Percentiles rank a stretch among this genome's conserved stretches.
Conservation (phyloP, 441 rosid genomes). For the Erodium moschatum region DNA sequence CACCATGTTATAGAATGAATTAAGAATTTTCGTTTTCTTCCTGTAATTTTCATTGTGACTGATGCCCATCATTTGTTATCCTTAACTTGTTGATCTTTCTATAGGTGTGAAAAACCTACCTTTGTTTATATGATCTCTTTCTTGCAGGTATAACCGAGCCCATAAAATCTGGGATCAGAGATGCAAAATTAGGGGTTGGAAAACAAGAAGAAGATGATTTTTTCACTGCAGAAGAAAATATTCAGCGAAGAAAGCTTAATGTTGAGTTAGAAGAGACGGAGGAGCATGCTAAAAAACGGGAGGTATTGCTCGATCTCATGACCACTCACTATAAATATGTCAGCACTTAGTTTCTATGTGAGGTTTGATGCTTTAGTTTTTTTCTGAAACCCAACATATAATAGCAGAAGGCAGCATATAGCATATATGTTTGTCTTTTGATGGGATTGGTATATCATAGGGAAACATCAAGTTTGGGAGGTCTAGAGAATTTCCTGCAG, state of each 20-base stretch:
- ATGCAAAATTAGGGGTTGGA: constrained; percentile 26
- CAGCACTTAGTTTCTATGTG: constrained; percentile 7
- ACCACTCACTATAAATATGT: background rate
- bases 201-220: constrained; percentile 46
- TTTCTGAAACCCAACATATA: constrained; percentile 28
- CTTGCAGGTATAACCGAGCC: constrained; percentile 24
- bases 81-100: background rate
- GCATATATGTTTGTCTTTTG: constrained; percentile 56
- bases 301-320: constrained; percentile 41
- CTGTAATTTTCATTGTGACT: background rate
- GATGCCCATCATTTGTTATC: no score
- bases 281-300: constrained; percentile 79
- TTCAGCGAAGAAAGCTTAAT: constrained; percentile 32
- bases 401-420: constrained; percentile 78
- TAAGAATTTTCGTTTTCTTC: no score
- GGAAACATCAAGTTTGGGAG: constrained; percentile 67
- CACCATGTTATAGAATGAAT: background rate
- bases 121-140: background rate
- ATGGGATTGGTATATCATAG: constrained; percentile 56
- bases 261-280: constrained; percentile 76
- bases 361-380: constrained; percentile 26
- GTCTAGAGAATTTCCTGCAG: constrained; percentile 76
- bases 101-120: background rate
- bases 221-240: constrained; percentile 85
- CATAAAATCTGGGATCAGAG: constrained; percentile 26